Conservation (phyloP, 75 land plant species). For the Picea glauca region DNA sequence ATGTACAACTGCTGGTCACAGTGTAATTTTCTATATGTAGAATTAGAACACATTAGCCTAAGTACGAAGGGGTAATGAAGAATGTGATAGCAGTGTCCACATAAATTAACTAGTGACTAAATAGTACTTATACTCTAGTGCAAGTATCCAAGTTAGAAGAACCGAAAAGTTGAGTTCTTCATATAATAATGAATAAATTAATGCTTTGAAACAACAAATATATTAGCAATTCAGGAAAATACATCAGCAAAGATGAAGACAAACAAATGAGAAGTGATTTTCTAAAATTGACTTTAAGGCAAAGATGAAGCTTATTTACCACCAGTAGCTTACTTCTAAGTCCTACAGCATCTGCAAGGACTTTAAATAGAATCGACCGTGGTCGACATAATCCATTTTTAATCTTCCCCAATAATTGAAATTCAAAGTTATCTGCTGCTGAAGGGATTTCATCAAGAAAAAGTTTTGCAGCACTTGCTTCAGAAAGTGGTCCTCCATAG, state of each 20-base stretch:
- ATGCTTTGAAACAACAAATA: not conserved
- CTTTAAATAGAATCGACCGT: conserved; percentile 87
- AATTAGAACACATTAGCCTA: not conserved
- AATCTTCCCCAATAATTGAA: conserved; percentile 79
- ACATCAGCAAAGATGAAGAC: not conserved
- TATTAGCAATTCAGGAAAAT: not conserved
- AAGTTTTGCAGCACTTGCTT: conserved; percentile 65
- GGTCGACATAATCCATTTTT: conserved; percentile 86
- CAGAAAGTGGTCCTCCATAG: conserved; percentile 73
- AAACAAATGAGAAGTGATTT: not conserved
- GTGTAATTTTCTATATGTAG: not conserved
- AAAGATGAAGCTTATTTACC: conserved; percentile 40
- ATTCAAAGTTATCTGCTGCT: conserved; percentile 36
- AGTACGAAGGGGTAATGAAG: not conserved
- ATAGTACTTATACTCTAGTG: not conserved
- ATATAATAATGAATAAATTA: not conserved
- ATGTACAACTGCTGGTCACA: not conserved
- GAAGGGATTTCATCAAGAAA: conserved; percentile 40
- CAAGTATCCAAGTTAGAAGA: not conserved
- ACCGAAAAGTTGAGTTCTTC: not conserved
- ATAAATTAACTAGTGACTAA: not conserved
- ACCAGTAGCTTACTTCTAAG: conserved; percentile 81
- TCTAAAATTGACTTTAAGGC: not conserved
- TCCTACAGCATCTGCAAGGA: conserved; percentile 91
- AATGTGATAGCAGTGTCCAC: not conserved